Evolutionary conservation across 805 yeast species (phyloP), one percentile per base, ranked within the genome.

Genomic region (Torulaspora maleeae): DNA sequence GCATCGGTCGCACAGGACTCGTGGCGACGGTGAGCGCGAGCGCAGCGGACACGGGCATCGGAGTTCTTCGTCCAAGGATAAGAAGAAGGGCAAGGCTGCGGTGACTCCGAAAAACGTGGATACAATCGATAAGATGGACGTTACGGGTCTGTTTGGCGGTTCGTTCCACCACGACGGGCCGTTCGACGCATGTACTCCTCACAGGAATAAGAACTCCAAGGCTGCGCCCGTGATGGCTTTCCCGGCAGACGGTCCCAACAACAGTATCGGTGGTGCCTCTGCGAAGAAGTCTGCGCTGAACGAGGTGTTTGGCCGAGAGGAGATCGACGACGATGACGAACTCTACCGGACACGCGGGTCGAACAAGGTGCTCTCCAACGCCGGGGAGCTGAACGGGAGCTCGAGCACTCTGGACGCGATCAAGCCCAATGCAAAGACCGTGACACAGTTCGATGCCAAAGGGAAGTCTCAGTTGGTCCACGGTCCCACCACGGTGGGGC

Each of bases 161-260:
- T 87, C 95, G 2, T 93, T 93, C 75, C 99, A 93, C 67, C 98
- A 93, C 66, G 99, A 93, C 69, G 99, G 99, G 10, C 99, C 99
- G 12, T 93, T 93, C 64, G 99, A 93, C 64, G 99, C 99, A 1
- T 91, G 98, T 66, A 86, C 95, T 2, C 98, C 99, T 6, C 96
- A 87, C 66, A 81, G 98, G 64, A 93, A 93, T 68, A 86, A 84
- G 68, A 74, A 78, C 52, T 71, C 74, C 15, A 75, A 72, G 60
- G 81, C 79, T 37, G 95, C 97, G 0, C 99, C 99, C 4, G 96
- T 93, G 12, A 72, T 80, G 70, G 99, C 99, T 0, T 93, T 91
- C 75, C 96, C 97, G 0, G 86, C 77, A 5, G 95, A 91, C 67
- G 97, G 98, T 0, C 96, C 98, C 51, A 93, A 93, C 68, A 84